Evolutionary conservation across 2,329 filamentous ascomycete species (phyloP).

Genomic region (Colletotrichum truncatum): DNA sequence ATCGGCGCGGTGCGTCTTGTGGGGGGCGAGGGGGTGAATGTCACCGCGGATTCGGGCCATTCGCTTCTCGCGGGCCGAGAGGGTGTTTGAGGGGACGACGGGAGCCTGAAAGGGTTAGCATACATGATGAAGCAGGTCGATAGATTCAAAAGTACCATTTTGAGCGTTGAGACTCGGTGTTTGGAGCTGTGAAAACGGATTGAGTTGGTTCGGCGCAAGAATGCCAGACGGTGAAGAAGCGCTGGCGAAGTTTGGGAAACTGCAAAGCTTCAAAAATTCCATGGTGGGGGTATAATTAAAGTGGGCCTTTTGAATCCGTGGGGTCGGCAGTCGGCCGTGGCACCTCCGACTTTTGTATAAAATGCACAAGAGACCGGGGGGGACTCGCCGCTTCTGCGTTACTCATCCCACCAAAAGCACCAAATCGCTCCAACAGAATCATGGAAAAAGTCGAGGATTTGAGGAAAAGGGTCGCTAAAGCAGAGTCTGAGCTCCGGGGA

Average conservation of each 20-base stretch:
- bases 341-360: conserved; percentile 8
- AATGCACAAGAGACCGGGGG: neutral
- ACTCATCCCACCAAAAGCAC: neutral
- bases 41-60: conserved; percentile 58
- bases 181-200: rapidly evolving
- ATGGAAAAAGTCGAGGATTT: conserved; percentile 54
- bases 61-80: conserved; percentile 66
- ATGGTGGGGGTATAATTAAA: neutral
- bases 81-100: conserved; percentile 58
- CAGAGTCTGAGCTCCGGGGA: conserved; percentile 57
- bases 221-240: neutral
- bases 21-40: conserved; percentile 59
- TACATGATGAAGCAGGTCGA: neutral
- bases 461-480: conserved; percentile 54
- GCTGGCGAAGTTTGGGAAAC: neutral
- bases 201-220: neutral
- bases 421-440: neutral
- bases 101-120: conserved; percentile 30
- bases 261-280: conserved; percentile 26
- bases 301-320: neutral
- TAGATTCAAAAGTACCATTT: neutral
- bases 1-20: conserved; percentile 60
- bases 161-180: neutral
- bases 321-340: conserved; percentile 20
- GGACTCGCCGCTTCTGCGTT: neutral